Conservation (phyloP, 768 basidiomycete species). For the Pleurotus citrinopileatus region DNA sequence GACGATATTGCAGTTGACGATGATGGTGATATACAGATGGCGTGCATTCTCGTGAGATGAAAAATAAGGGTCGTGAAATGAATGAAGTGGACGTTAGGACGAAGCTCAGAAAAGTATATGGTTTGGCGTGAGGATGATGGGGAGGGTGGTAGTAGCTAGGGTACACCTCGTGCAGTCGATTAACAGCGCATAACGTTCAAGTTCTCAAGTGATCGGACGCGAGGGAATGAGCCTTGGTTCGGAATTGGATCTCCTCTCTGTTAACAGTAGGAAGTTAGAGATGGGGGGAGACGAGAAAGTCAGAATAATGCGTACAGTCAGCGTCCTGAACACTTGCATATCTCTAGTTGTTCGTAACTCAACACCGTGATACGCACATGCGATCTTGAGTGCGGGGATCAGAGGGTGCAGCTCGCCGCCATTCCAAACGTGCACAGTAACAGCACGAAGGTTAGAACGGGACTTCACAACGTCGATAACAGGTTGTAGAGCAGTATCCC, state of each 20-base stretch:
- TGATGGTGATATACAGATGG: conserved; percentile 11
- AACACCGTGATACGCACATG: conserved; percentile 62
- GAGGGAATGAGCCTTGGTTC: conserved; percentile 14
- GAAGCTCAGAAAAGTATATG: neutral
- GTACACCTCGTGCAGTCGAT: neutral
- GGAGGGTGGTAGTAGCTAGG: neutral
- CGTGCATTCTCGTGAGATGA: conserved; percentile 3
- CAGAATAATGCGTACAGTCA: conserved; percentile 38
- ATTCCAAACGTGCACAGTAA: conserved; percentile 56
- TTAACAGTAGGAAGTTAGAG: conserved; percentile 12
- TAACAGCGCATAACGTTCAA: conserved; percentile 13
- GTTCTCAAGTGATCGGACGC: conserved; percentile 16
- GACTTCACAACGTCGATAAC: conserved; percentile 53
- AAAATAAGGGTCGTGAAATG: conserved; percentile 3
- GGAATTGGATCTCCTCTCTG: conserved; percentile 22
- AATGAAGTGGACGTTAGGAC: conserved; percentile 7
- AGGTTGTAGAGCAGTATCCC: conserved; percentile 50
- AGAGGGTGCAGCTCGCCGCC: conserved; percentile 48
- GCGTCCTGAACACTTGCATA: conserved; percentile 48
- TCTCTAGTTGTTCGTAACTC: conserved; percentile 49
- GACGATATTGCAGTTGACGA: neutral
- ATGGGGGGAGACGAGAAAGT: conserved; percentile 11
- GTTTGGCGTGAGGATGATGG: conserved; percentile 1
- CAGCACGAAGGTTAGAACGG: conserved; percentile 36
- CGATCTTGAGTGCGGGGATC: conserved; percentile 55